A percentile compares a stretch with the other conserved stretches of the same genome.
Conservation (phyloP, 108 stramenopile species). For the Nitzschia inconspicua region DNA sequence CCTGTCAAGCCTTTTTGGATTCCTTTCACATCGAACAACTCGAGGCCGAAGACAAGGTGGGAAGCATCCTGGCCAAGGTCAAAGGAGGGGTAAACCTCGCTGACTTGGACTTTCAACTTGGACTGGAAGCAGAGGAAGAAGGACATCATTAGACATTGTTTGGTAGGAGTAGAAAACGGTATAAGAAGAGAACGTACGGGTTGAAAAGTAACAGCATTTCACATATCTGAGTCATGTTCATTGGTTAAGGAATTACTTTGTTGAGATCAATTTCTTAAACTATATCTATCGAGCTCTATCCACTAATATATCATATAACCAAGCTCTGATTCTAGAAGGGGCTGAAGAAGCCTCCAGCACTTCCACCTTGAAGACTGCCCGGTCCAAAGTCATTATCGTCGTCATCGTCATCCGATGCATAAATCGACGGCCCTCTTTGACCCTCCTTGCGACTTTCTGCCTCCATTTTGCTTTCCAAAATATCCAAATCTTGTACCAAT, state of each 20-base stretch:
- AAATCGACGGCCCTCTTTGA: constrained; percentile 16
- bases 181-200: too few species aligned
- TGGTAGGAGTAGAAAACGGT: too few species aligned
- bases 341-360: constrained; percentile 24
- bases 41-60: constrained; percentile 30
- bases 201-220: too few species aligned
- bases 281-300: background rate
- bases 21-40: constrained; percentile 37
- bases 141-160: background rate
- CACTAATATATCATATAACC: constrained; percentile 27
- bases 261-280: too few species aligned
- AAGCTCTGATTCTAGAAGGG: constrained; percentile 30
- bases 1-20: constrained; percentile 12
- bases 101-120: constrained; percentile 27
- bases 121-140: constrained; percentile 9
- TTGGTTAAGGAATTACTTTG: too few species aligned
- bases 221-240: too few species aligned
- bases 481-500: constrained; percentile 69
- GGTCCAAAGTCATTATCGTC: constrained; percentile 20
- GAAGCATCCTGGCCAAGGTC: constrained; percentile 23
- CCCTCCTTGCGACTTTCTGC: constrained; percentile 48
- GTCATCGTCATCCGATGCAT: constrained; percentile 30
- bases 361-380: constrained; percentile 10
- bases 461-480: constrained; percentile 75
- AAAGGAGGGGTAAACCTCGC: constrained; percentile 18